Percentiles rank a stretch among this genome's conserved stretches.
Evolutionary conservation across 1,284 basidiomycete genomes (phyloP).

Genomic region (Malassezia sympodialis): DNA sequence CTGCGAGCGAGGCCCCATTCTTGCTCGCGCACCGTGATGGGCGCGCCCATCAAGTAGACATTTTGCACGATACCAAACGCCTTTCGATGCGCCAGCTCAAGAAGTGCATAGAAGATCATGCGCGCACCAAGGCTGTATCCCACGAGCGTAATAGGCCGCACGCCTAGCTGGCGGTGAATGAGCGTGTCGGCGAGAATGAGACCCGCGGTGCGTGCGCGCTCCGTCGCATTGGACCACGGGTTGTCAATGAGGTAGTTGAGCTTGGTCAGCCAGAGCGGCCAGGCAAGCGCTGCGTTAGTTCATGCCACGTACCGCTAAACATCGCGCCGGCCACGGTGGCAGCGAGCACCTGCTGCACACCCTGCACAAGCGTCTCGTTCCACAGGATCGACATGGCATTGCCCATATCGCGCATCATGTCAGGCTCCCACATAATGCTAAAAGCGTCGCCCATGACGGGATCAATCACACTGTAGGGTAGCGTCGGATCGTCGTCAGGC

Average conservation of each 20-base stretch:
- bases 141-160: constrained; percentile 45
- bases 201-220: constrained; percentile 40
- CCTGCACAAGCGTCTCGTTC: constrained; percentile 47
- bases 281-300: constrained; percentile 32
- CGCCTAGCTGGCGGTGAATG: constrained; percentile 40
- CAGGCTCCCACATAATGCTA: constrained; percentile 45
- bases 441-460: constrained; percentile 46
- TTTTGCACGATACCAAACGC: constrained; percentile 46
- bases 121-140: constrained; percentile 45
- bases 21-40: constrained; percentile 39
- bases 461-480: constrained; percentile 47
- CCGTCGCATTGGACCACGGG: constrained; percentile 46
- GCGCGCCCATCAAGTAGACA: constrained; percentile 45
- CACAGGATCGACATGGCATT: constrained; percentile 45
- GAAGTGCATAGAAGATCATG: constrained; percentile 43
- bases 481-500: constrained; percentile 36
- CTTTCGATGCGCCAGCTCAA: constrained; percentile 39
- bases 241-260: constrained; percentile 47
- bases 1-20: constrained; percentile 38
- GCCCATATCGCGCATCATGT: constrained; percentile 49
- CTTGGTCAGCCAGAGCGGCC: constrained; percentile 47
- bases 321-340: constrained; percentile 44
- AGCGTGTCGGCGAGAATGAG: constrained; percentile 45
- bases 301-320: constrained; percentile 20
- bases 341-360: constrained; percentile 44